phyloP scores from a whole-genome alignment of 805 yeast species.

The Suhomyces xylopsoci region DNA sequence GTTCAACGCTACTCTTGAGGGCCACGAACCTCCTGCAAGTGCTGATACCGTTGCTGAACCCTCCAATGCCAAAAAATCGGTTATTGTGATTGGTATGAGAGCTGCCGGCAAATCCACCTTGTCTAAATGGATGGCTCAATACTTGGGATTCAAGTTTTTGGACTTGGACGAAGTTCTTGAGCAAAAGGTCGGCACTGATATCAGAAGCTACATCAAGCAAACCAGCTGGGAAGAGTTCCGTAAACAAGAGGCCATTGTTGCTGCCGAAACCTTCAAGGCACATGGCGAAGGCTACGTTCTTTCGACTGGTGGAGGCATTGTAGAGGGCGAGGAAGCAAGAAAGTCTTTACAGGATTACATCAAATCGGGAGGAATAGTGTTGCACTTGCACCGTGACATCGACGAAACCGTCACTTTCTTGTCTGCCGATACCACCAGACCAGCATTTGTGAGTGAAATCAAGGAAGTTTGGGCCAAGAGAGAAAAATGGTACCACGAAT shows the following conservation, averaged over 20 bases:
- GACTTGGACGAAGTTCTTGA: slow-evolving; percentile 81
- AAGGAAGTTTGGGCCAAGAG: slow-evolving; percentile 81
- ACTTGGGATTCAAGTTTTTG: slow-evolving; percentile 62
- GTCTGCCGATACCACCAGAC: slow-evolving; percentile 77
- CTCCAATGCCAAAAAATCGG: slow-evolving; percentile 49
- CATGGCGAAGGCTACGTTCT: slow-evolving; percentile 56
- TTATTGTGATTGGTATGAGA: slow-evolving; percentile 92
- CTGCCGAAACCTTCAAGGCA: slow-evolving; percentile 46
- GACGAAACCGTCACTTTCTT: slow-evolving; percentile 75
- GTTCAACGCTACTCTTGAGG: slow-evolving; percentile 65
- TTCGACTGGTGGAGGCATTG: slow-evolving; percentile 96
- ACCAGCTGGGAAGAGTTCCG: slow-evolving; percentile 92
- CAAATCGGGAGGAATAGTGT: slow-evolving; percentile 67
- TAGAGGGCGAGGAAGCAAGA: slow-evolving; percentile 72
- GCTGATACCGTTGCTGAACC: slow-evolving; percentile 17
- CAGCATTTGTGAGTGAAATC: slow-evolving; percentile 80
- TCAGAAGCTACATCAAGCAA: slow-evolving; percentile 58
- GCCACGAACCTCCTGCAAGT: slow-evolving; percentile 52
- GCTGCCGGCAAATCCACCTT: slow-evolving; percentile 95
- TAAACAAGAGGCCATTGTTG: slow-evolving; percentile 54
- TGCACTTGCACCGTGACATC: slow-evolving; percentile 87
- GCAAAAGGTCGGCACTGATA: slow-evolving; percentile 44
- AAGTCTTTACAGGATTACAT: slow-evolving; percentile 53
- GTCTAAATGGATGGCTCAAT: slow-evolving; percentile 72
- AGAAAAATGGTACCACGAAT: slow-evolving; percentile 71